Percentiles rank a stretch among this genome's conserved stretches.
Conservation (phyloP, 2,329 filamentous ascomycete species). For the Amauroascus niger region DNA sequence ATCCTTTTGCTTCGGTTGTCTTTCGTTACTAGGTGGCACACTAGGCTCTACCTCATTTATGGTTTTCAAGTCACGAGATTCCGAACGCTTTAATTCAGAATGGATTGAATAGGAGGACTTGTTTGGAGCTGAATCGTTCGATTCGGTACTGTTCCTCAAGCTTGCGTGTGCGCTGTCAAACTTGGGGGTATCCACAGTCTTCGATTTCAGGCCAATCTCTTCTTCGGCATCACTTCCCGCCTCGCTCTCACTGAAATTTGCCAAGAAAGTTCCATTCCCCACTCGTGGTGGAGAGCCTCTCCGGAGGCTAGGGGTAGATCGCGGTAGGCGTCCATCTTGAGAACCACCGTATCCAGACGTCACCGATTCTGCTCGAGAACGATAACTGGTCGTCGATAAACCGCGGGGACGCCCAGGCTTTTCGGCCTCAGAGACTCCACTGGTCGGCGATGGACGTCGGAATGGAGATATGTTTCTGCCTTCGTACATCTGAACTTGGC, state of each 20-base stretch:
- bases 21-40: slow-evolving; percentile 14
- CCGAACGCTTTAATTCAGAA: slow-evolving; percentile 31
- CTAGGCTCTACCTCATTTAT: slow-evolving; percentile 28
- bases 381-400: slow-evolving; percentile 31
- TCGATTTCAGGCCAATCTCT: slow-evolving; percentile 20
- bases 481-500: slow-evolving; percentile 70
- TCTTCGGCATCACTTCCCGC: slow-evolving; percentile 30
- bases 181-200: slow-evolving; percentile 22
- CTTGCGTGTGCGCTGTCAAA: slow-evolving; percentile 32
- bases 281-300: slow-evolving; percentile 25
- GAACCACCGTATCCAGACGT: slow-evolving; percentile 32
- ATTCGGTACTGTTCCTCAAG: slow-evolving; percentile 28
- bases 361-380: slow-evolving; percentile 30
- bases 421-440: slow-evolving; percentile 16
- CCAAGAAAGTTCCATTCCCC: slow-evolving; percentile 28
- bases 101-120: slow-evolving; percentile 24
- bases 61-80: slow-evolving; percentile 33
- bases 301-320: not conserved
- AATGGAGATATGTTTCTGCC: slow-evolving; percentile 54
- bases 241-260: slow-evolving; percentile 31
- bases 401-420: slow-evolving; percentile 24
- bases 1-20: slow-evolving; percentile 38
- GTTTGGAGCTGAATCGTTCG: slow-evolving; percentile 18
- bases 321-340: slow-evolving; percentile 5
- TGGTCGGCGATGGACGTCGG: slow-evolving; percentile 20